These are phyloP conservation scores for Echria macrotheca DNA, from an alignment of 495 filamentous ascomycete species.

Conservation along the genomic window DNA sequence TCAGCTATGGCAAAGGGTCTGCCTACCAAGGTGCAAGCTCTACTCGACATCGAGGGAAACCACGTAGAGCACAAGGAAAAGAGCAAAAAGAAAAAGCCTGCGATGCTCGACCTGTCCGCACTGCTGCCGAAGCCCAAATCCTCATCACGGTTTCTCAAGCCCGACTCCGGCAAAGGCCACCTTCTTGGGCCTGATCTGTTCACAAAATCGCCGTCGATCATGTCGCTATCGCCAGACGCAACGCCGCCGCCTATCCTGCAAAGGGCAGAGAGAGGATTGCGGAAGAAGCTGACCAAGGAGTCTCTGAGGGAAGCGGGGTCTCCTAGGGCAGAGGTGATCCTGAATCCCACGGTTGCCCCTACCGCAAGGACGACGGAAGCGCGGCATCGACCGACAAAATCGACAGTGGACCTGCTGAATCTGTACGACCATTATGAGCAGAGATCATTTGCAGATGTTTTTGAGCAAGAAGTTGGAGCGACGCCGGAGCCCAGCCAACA, in stretches of 20 bases:
- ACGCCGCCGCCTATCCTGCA: constrained; percentile 24
- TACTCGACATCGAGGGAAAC: constrained; percentile 37
- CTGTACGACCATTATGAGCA: constrained; percentile 52
- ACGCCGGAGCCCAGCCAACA: constrained; percentile 1
- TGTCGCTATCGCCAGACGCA: constrained; percentile 29
- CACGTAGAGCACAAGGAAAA: constrained; percentile 9
- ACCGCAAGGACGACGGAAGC: too few relatives aligned
- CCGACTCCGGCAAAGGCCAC: constrained; percentile 12
- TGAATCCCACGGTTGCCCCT: too few relatives aligned
- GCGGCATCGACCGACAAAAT: constrained; percentile 19
- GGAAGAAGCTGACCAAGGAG: constrained; percentile 29
- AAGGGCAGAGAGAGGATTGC: constrained; percentile 21
- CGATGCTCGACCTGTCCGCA: constrained; percentile 42
- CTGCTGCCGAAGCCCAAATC: constrained; percentile 18
- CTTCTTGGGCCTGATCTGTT: constrained; percentile 27
- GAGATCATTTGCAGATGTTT: constrained; percentile 36
- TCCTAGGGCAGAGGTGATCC: too few relatives aligned
- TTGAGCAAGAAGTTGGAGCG: constrained; percentile 28
- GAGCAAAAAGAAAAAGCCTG: constrained; percentile 44
- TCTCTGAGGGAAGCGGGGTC: constrained; percentile 27
- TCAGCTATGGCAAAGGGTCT: constrained; percentile 51
- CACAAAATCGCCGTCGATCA: constrained; percentile 36
- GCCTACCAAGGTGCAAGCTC: constrained; percentile 37
- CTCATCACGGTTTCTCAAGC: constrained; percentile 16
- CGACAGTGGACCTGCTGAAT: constrained; percentile 31